phyloP scores from a whole-genome alignment of 1,284 basidiomycete species.

The Anthracocystis panici-leucophaei region DNA sequence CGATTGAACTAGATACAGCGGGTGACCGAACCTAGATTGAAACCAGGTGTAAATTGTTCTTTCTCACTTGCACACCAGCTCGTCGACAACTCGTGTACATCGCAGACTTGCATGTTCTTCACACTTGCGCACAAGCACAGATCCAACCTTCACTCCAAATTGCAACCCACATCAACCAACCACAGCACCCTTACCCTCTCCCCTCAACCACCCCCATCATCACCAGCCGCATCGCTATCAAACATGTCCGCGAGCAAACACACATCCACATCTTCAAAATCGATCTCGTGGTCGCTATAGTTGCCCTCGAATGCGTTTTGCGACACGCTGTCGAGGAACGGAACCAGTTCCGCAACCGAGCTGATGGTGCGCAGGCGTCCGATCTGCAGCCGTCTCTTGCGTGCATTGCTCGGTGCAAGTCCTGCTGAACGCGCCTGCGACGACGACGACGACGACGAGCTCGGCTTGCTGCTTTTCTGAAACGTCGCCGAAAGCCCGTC shows the following conservation, averaged over 20 bases:
- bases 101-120: no score
- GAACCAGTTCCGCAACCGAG: conserved; percentile 27
- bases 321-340: conserved; percentile 36
- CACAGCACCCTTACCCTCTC: background rate
- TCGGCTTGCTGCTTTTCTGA: conserved; percentile 71
- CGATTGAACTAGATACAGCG: no score
- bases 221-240: conserved; percentile 21
- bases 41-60: no score
- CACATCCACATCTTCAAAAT: conserved; percentile 41
- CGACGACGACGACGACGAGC: no score
- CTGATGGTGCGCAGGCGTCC: conserved; percentile 11
- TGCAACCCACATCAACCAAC: background rate
- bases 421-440: background rate
- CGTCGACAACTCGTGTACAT: no score
- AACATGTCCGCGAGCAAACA: conserved; percentile 55
- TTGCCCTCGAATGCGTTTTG: conserved; percentile 44
- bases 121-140: no score
- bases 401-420: background rate
- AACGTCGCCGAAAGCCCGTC: conserved; percentile 84
- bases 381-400: conserved; percentile 23
- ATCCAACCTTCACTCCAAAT: no score
- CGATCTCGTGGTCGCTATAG: conserved; percentile 23
- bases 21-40: no score
- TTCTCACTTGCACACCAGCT: no score
- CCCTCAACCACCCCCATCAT: background rate